A percentile compares a stretch with the other conserved stretches of the same genome.
Conservation (phyloP, 2,329 filamentous ascomycete species). For the Didymella exigua region DNA sequence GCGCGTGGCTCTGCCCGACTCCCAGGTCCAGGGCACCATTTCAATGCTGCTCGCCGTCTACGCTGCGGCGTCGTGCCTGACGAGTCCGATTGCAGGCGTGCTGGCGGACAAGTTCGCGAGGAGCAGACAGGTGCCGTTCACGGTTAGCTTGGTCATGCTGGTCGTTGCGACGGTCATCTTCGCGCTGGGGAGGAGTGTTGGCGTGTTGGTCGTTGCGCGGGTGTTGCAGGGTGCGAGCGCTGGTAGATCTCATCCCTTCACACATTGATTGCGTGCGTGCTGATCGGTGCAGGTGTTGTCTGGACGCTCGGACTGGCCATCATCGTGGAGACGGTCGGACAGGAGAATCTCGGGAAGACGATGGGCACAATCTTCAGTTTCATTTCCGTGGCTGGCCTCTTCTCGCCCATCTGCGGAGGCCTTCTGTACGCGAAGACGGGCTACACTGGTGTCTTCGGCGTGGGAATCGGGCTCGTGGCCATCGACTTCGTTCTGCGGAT, state of each 20-base stretch:
- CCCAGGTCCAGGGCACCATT: constrained; percentile 58
- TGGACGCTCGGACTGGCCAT: constrained; percentile 66
- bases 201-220: constrained; percentile 58
- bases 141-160: constrained; percentile 60
- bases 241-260: background rate
- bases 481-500: constrained; percentile 66
- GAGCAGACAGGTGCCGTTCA: constrained; percentile 63
- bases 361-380: constrained; percentile 67
- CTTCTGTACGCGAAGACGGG: constrained; percentile 65
- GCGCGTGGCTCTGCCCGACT: constrained; percentile 55
- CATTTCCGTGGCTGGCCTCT: constrained; percentile 62
- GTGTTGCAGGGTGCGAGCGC: constrained; percentile 63
- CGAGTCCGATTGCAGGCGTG: constrained; percentile 59
- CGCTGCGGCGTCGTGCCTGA: constrained; percentile 59
- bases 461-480: constrained; percentile 60
- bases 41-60: constrained; percentile 62
- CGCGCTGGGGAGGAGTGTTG: constrained; percentile 56
- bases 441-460: constrained; percentile 63
- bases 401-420: constrained; percentile 65
- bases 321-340: constrained; percentile 63
- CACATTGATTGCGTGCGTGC: background rate
- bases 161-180: constrained; percentile 62
- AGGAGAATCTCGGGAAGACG: constrained; percentile 63
- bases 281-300: constrained; percentile 55
- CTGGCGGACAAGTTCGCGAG: constrained; percentile 58